Evolutionary conservation across 2,329 filamentous ascomycete species (phyloP), one percentile per base, ranked within the genome.

Genomic region (Clarireedia sp.): DNA sequence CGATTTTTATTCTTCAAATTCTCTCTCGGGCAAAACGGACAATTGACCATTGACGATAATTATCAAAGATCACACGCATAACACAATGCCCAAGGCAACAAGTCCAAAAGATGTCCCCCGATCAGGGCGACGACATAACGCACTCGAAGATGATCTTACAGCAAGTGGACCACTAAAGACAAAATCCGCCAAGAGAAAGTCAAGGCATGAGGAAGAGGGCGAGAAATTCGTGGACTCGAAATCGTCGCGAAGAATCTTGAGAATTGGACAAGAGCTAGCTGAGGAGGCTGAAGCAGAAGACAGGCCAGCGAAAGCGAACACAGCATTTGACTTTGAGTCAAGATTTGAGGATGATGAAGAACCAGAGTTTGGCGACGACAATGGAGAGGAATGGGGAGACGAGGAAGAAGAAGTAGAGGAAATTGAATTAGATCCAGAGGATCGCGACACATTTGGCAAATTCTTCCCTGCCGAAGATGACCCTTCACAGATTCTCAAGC

Each of bases 381-480:
- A 83, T 54, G 57, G 70, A 49, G 74, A 87, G 55, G 85, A 83
- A 21, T 92, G 89, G 81, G 87, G 87, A 33, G 29, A 33, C 24
- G 87, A 90, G 47, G 89, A 92, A 36, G 86, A 87, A 48, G 80
- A 79, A 14, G 80, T 81, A 3, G 81, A 88, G 62, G 81, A 87
- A 60, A 74, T 88, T 62, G 92, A 96, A 69, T 79, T 97, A 43
- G 90, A 96, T 61, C 90, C 92, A 2, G 83, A 87, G 58, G 94
- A 99, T 62, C 78, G 96, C 59, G 90, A 91, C 50, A 87, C 86
- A 54, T 99, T 95, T 76, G 89, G 92, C 71, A 90, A 87, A 66
- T 97, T 96, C 69, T 81, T 96, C 64, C 89, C 85, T 7, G 79
- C 77, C 26, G 78, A 87, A 63, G 85, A 90, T 59, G 68, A 68